Evolutionary conservation across 2,329 filamentous ascomycete species (phyloP), one percentile per base, ranked within the genome.

Genomic region (Aspergillus candidus): DNA sequence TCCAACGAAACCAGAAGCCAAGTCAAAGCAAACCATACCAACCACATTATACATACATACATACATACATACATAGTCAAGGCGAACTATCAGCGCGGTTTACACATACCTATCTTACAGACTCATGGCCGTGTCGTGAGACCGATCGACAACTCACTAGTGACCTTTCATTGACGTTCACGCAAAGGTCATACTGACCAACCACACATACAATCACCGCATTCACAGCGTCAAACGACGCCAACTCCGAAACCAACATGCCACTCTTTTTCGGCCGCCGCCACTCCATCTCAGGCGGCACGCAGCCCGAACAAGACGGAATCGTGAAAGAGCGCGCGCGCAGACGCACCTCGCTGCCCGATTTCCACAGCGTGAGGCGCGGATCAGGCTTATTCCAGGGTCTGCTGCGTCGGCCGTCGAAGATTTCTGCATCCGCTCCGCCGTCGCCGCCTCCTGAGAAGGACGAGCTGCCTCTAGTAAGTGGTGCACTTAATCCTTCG

Each of bases 241-340:
- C 29, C 12, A 15, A 11, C 13, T 4, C 37, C 30, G n/a, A 31
- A 31, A 13, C 11, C 27, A 37, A 29, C 5, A 59, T 62, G 59
- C 50, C 53, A 29, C 59, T 54, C 38, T 48, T 59, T 33, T 54
- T 61, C 22, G 55, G 59, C 27, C 58, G 58, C 40, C 59, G 56
- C 30, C 59, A 58, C 41, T 57, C 58, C 18, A 34, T 54, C 17
- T 53, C 59, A 13, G 54, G 53, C 17, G 47, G 44, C 32, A 34
- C 47, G 15, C 32, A 49, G 31, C 35, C 39, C 13, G 44, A 52
- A 18, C 29, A 46, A 14, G 47, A 50, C 22, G 37, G 37, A 17
- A 22, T 47, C 3, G n/a, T 14, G 11, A 32, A 12, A 30, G 46
- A 34, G 18, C 22, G 22, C 22, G 22, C 8, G 7, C 22, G 34